A percentile compares a stretch with the other conserved stretches of the same genome.
Conservation (phyloP, 2,329 filamentous ascomycete species). For the Hymenotorrendiella dingleyae region DNA sequence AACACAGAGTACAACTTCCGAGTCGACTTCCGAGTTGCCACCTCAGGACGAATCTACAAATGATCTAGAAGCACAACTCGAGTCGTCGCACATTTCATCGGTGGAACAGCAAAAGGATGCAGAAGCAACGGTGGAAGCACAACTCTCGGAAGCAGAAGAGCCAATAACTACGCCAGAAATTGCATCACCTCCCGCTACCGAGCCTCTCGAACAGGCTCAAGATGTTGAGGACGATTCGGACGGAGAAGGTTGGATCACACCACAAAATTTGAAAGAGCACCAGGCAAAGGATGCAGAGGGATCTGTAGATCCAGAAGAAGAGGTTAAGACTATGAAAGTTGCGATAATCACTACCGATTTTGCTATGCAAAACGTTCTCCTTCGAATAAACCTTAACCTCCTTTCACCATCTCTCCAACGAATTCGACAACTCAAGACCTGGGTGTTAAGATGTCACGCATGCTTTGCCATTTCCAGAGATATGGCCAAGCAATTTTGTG, state of each 20-base stretch:
- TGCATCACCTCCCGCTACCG: neutral
- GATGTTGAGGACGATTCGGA: slow-evolving; percentile 36
- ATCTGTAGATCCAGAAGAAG: slow-evolving; percentile 41
- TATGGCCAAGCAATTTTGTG: slow-evolving; percentile 87
- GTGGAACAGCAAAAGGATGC: neutral
- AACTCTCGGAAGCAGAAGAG: neutral
- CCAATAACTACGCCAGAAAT: neutral
- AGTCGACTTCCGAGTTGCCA: neutral
- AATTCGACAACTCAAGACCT: slow-evolving; percentile 80
- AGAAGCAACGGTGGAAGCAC: neutral
- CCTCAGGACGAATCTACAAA: neutral
- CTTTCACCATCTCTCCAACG: slow-evolving; percentile 73
- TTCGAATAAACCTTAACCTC: slow-evolving; percentile 91
- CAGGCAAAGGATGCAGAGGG: slow-evolving; percentile 59
- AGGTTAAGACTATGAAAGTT: slow-evolving; percentile 67
- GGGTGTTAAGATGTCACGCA: slow-evolving; percentile 86
- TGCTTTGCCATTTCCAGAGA: slow-evolving; percentile 84
- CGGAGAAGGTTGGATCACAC: slow-evolving; percentile 86
- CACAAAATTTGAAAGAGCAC: slow-evolving; percentile 81
- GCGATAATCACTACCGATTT: slow-evolving; percentile 94
- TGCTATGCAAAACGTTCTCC: slow-evolving; percentile 94
- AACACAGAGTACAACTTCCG: neutral
- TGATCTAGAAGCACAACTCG: neutral
- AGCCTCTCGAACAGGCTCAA: slow-evolving; percentile 21
- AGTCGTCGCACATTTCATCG: neutral